Percentiles rank a stretch among this genome's conserved stretches.
phyloP scores from a whole-genome alignment of 371 early-diverging fungal species.

The Mortierella sp. region DNA sequence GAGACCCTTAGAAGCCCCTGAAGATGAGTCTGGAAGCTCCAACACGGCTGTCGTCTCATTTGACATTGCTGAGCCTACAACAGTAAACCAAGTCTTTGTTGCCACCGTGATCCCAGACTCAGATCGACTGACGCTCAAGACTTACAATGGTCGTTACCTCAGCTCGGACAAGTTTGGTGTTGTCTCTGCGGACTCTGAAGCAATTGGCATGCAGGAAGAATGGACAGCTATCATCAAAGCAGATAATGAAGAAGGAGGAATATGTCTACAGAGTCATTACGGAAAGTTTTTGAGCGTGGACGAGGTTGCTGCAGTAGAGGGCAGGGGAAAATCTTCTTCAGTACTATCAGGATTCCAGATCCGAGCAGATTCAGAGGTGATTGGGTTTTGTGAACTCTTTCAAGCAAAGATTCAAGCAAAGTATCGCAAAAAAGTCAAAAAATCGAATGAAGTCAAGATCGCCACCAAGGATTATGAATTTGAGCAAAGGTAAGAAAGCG shows the following conservation, averaged over 20 bases:
- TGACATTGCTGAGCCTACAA: slow-evolving; percentile 68
- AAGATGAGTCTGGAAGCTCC: not conserved
- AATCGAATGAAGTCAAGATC: slow-evolving; percentile 59
- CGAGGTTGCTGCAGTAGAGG: slow-evolving; percentile 59
- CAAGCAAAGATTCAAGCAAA: slow-evolving; percentile 77
- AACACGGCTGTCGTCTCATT: slow-evolving; percentile 9
- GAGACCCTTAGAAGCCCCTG: slow-evolving; percentile 57
- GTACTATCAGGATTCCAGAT: slow-evolving; percentile 58
- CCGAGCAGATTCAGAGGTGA: slow-evolving; percentile 79
- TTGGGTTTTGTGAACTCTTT: slow-evolving; percentile 83
- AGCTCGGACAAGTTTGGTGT: slow-evolving; percentile 88
- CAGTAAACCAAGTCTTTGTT: slow-evolving; percentile 81
- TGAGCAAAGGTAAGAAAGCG: slow-evolving; percentile 58
- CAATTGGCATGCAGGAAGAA: slow-evolving; percentile 86
- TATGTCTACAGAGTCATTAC: slow-evolving; percentile 75
- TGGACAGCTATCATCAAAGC: slow-evolving; percentile 75
- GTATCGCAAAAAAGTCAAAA: slow-evolving; percentile 56
- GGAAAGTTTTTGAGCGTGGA: slow-evolving; percentile 74
- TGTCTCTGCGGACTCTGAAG: slow-evolving; percentile 78
- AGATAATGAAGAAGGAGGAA: slow-evolving; percentile 72
- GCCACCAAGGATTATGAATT: slow-evolving; percentile 60
- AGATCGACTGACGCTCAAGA: slow-evolving; percentile 72
- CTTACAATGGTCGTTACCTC: slow-evolving; percentile 77
- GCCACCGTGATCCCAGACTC: slow-evolving; percentile 70
- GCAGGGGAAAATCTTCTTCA: slow-evolving; percentile 58